Evolutionary conservation across 2,329 filamentous ascomycete species (phyloP), one percentile per base, ranked within the genome.

Genomic region (Aspergillus transmontanensis): DNA sequence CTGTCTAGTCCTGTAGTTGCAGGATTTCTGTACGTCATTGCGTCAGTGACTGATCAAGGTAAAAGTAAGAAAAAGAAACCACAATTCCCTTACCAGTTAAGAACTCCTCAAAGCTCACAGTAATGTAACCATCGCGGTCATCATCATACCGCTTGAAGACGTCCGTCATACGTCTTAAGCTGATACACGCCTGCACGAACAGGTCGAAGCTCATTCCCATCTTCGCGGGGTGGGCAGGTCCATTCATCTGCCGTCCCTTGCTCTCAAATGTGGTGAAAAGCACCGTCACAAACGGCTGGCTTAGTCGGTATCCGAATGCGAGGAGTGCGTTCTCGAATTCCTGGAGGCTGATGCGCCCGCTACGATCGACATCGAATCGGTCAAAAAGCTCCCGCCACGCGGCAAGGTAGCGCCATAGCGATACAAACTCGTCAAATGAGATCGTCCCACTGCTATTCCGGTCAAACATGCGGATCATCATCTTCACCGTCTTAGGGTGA

Each of bases 401-500:
- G 41, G 93, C 92, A 45, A 99, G 86, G 80, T 98, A 99, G 21
- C 91, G 92, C 95, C 95, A 99, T 26, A 99, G 84, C 21, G 93
- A 94, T 75, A 94, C 96, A 79, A 99, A 99, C 79, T 98, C 95
- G 68, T 95, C 90, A 78, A 97, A 98, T 65, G 91, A 93, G 76
- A 99, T 96, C 16, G 90, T 91, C 58, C 94, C 93, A 66, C 87
- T 91, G 71, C 92, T 90, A 80, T 97, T 92, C 63, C 90, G 92
- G 81, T 98, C 94, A 80, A 99, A 99, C 95, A 99, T 98, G 75
- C 94, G 91, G 70, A 99, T 97, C 94, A 99, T 97, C 92, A 98
- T 97, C 74, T 90, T 90, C 68, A 98, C 94, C 1, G 95, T 99
- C 72, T 97, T 91, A 5, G 89, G 86, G 79, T 99, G 94, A 77